Conservation (phyloP, 2,329 filamentous ascomycete genomes). For the Clonostachys byssicola region DNA sequence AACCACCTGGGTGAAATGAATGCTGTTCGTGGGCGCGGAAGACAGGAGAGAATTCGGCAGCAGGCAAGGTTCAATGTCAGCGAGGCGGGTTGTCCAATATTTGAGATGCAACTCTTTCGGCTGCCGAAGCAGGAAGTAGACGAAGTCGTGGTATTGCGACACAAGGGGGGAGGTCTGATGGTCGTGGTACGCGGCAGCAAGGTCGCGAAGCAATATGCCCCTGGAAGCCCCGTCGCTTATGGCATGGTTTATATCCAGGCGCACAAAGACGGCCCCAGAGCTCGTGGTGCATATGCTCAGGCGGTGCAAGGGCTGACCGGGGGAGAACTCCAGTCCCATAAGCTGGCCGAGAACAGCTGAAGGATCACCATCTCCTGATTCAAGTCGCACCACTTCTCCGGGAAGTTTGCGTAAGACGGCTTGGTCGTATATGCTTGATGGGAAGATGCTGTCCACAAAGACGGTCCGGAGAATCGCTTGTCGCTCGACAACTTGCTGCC, state of each 20-base stretch:
- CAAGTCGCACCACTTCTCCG: not conserved
- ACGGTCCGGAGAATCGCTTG: constrained; percentile 40
- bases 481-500: constrained; percentile 35
- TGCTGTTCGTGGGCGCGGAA: not conserved
- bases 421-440: constrained; percentile 11
- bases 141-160: constrained; percentile 8
- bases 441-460: constrained; percentile 27
- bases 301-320: too few species aligned
- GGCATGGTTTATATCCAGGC: constrained; percentile 1
- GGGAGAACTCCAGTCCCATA: too few species aligned
- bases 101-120: constrained; percentile 5
- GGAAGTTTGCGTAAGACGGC: not conserved
- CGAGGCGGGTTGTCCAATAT: constrained; percentile 11
- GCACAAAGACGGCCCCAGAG: not conserved
- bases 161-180: not conserved
- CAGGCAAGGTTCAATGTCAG: constrained; percentile 8
- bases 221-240: constrained; percentile 2
- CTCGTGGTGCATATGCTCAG: not conserved
- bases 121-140: constrained; percentile 6
- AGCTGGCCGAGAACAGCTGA: constrained; percentile 5
- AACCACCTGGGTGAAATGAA: too few species aligned
- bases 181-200: not conserved
- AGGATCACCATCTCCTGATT: not conserved
- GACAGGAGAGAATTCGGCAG: constrained; percentile 4
- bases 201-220: constrained; percentile 1